phyloP scores from a whole-genome alignment of 257 asterid genomes.

The Ajuga chamaepitys region DNA sequence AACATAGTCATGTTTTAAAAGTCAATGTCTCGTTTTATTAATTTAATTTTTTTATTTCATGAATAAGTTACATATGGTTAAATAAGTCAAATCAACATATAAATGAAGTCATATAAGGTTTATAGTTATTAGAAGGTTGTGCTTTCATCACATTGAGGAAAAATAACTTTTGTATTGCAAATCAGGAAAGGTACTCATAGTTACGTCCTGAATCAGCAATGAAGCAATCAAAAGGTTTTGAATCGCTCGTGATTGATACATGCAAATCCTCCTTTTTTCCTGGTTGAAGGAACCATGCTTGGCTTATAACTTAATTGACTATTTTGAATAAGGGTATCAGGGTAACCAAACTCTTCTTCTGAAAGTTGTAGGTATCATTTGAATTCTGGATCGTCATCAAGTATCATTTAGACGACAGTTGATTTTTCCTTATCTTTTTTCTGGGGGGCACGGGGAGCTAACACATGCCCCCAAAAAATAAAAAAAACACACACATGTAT shows the following conservation, averaged over 20 bases:
- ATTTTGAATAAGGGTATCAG: background rate
- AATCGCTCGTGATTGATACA: background rate
- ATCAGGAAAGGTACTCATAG: background rate
- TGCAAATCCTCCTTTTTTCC: background rate
- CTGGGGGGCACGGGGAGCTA: too few species aligned
- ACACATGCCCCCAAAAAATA: background rate
- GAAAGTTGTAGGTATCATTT: background rate
- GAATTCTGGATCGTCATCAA: background rate
- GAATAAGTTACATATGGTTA: too few species aligned
- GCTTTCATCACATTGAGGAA: too few species aligned
- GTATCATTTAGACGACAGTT: background rate
- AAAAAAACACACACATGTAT: background rate
- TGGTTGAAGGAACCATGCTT: constrained; percentile 2
- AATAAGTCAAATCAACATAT: too few species aligned
- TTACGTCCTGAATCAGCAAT: background rate
- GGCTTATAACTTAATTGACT: constrained; percentile 1
- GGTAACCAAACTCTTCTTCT: background rate
- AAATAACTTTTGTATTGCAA: too few species aligned
- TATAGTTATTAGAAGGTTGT: too few species aligned
- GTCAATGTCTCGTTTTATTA: too few species aligned
- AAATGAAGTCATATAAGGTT: too few species aligned
- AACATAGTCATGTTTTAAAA: too few species aligned
- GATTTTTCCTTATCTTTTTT: too few species aligned
- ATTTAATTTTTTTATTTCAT: too few species aligned
- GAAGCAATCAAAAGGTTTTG: background rate